Evolutionary conservation across 805 yeast species (phyloP).

Genomic region (Cyberlindnera maclurae): DNA sequence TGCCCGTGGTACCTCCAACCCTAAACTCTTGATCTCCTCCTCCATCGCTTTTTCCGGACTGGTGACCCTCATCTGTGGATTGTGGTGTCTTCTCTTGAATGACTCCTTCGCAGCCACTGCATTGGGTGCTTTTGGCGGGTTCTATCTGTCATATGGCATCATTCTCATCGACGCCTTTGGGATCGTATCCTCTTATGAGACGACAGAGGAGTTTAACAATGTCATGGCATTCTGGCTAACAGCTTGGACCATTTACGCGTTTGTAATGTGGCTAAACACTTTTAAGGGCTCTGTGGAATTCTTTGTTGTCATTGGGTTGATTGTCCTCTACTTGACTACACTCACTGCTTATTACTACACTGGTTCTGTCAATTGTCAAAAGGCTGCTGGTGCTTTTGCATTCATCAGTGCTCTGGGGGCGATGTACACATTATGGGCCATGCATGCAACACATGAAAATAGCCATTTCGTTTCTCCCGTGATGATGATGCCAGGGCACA

Average conservation of each 20-base stretch:
- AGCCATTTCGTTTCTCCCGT: conserved; percentile 9
- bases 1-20: conserved; percentile 37
- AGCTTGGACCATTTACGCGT: conserved; percentile 48
- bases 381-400: conserved; percentile 45
- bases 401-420: conserved; percentile 36
- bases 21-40: conserved; percentile 39
- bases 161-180: conserved; percentile 39
- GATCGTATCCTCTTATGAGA: conserved; percentile 32
- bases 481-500: conserved; percentile 11
- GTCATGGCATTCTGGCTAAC: conserved; percentile 42
- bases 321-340: conserved; percentile 22
- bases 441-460: conserved; percentile 26
- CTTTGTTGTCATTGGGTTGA: conserved; percentile 21
- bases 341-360: conserved; percentile 39
- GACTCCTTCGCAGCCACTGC: conserved; percentile 53
- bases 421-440: conserved; percentile 41
- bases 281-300: conserved; percentile 45
- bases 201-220: conserved; percentile 31
- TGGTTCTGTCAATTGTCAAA: conserved; percentile 25
- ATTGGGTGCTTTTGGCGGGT: conserved; percentile 46
- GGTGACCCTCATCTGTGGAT: conserved; percentile 42
- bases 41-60: conserved; percentile 44
- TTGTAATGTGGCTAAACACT: conserved; percentile 38
- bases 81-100: conserved; percentile 43
- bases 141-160: conserved; percentile 45